A percentile compares a stretch with the other conserved stretches of the same genome.
Conservation (phyloP, 2,329 filamentous ascomycete species). For the Xylaria sp. region DNA sequence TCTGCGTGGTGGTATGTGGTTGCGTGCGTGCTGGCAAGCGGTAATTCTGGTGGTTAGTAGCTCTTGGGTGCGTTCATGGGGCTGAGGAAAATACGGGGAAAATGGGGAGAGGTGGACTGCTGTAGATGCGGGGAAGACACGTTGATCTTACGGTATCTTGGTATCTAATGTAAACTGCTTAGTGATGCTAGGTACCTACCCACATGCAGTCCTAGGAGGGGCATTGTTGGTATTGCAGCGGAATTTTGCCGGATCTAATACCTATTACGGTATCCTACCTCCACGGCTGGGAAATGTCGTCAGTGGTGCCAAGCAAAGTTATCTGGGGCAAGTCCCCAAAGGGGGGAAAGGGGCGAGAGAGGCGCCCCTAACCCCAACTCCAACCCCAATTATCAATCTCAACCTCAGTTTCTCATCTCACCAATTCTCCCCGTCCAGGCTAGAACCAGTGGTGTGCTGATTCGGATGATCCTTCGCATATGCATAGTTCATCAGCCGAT, state of each 20-base stretch:
- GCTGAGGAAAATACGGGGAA: conserved; percentile 25
- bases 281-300: conserved; percentile 10
- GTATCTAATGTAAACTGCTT: not conserved
- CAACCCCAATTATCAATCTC: not conserved
- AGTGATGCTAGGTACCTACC: not conserved
- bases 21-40: not conserved
- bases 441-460: conserved; percentile 7
- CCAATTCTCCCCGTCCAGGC: not conserved
- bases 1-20: not conserved
- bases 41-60: not conserved
- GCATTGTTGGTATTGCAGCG: not conserved
- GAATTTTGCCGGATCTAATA: conserved; percentile 29
- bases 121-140: conserved; percentile 31
- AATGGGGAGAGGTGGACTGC: conserved; percentile 18
- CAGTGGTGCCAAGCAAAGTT: conserved; percentile 25
- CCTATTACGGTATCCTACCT: conserved; percentile 20
- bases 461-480: conserved; percentile 13
- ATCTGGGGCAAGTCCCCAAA: conserved; percentile 22
- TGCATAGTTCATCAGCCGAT: not conserved
- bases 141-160: conserved; percentile 4
- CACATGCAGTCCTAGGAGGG: not conserved
- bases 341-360: conserved; percentile 14
- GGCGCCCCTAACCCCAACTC: conserved; percentile 4
- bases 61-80: conserved; percentile 13
- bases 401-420: not conserved